Conservation (phyloP, 768 basidiomycete genomes). For the Clavaria fumosa region DNA sequence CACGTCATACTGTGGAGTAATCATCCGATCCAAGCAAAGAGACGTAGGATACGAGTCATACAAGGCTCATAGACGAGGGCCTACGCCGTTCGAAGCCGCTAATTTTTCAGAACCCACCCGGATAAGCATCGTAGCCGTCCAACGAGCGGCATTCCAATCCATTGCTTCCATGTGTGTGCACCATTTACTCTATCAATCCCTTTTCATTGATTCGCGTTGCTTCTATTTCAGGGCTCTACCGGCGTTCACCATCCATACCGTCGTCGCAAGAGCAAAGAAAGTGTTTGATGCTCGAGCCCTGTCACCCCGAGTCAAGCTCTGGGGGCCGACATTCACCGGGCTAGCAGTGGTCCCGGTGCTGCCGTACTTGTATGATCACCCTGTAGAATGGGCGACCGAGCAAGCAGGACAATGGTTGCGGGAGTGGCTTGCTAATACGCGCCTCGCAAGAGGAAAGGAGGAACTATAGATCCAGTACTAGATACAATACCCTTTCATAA, state of each 20-base stretch:
- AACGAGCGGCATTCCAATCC: slow-evolving; percentile 68
- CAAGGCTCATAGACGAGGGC: slow-evolving; percentile 56
- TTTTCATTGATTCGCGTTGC: slow-evolving; percentile 5
- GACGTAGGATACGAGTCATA: slow-evolving; percentile 75
- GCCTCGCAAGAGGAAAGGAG: slow-evolving; percentile 16
- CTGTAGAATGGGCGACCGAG: slow-evolving; percentile 60
- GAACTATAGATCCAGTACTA: too few species aligned
- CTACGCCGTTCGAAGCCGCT: slow-evolving; percentile 48
- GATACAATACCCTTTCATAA: too few species aligned
- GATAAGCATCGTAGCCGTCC: slow-evolving; percentile 51
- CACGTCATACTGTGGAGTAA: neutral
- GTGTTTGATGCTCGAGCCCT: slow-evolving; percentile 44
- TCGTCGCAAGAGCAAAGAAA: slow-evolving; percentile 58
- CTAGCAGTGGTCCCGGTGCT: slow-evolving; percentile 58
- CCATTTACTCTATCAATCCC: slow-evolving; percentile 33
- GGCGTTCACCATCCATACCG: slow-evolving; percentile 74
- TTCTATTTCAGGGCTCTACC: slow-evolving; percentile 49
- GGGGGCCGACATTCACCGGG: slow-evolving; percentile 67
- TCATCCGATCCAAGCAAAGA: slow-evolving; percentile 16
- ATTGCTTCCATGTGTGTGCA: slow-evolving; percentile 60
- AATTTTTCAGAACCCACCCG: slow-evolving; percentile 58
- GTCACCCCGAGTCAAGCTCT: slow-evolving; percentile 43
- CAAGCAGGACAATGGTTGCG: slow-evolving; percentile 56
- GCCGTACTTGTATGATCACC: slow-evolving; percentile 68
- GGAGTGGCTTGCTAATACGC: slow-evolving; percentile 29